Conservation (phyloP, 331 rosid genomes). For the Malus hybrid region DNA sequence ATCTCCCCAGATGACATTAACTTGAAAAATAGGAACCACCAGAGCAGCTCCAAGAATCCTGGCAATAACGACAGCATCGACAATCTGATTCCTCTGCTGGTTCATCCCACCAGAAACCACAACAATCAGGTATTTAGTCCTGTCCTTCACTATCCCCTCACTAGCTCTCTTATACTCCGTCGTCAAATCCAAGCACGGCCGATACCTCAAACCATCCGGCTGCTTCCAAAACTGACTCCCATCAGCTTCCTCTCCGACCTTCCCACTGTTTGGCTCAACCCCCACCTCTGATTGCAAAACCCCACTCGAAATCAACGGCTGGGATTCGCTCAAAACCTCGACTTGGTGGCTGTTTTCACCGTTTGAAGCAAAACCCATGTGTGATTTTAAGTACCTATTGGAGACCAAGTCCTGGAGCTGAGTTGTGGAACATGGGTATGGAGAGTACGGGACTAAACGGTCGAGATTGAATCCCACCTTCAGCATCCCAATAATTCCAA, state of each 20-base stretch:
- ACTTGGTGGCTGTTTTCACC: conserved; percentile 11
- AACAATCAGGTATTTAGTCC: too few relatives aligned
- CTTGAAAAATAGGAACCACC: too few relatives aligned
- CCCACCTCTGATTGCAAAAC: conserved; percentile 19
- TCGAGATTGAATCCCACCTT: conserved; percentile 31
- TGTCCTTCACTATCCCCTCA: too few relatives aligned
- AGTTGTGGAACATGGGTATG: conserved; percentile 45
- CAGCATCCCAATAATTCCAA: conserved; percentile 58
- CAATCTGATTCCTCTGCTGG: too few relatives aligned
- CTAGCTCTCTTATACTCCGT: too few relatives aligned
- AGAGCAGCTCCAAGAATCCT: too few relatives aligned
- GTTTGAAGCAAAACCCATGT: conserved; percentile 6
- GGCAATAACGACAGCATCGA: too few relatives aligned
- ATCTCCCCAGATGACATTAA: too few relatives aligned
- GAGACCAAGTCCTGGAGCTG: conserved; percentile 26
- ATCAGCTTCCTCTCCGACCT: neutral
- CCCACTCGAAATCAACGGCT: neutral
- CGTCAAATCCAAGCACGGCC: too few relatives aligned
- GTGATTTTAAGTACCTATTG: conserved; percentile 21
- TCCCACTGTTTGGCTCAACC: conserved; percentile 4
- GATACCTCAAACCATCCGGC: too few relatives aligned
- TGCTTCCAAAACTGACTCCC: too few relatives aligned
- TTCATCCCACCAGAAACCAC: too few relatives aligned
- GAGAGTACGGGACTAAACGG: conserved; percentile 32
- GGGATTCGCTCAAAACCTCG: conserved; percentile 11